Percentiles rank a stretch among this genome's conserved stretches.
Evolutionary conservation across 805 yeast genomes (phyloP).

Genomic region (Candida cerambycidarum): DNA sequence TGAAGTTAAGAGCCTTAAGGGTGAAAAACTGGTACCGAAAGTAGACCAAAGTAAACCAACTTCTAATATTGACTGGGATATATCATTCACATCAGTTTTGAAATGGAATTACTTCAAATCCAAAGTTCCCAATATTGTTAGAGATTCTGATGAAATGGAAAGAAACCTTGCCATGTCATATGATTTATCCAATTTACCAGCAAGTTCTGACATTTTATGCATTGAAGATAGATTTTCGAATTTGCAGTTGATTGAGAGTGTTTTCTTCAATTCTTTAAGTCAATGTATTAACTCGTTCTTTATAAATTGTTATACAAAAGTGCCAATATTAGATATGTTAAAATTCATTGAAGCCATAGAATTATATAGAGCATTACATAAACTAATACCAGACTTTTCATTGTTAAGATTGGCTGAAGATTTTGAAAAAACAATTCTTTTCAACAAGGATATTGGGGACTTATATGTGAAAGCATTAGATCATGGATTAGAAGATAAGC

Average conservation of each 20-base stretch:
- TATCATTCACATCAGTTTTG: constrained; percentile 30
- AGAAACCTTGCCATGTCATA: constrained; percentile 6
- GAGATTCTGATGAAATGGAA: constrained; percentile 10
- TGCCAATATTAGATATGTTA: constrained; percentile 31
- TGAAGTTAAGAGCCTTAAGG: constrained; percentile 22
- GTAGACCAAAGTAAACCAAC: neutral
- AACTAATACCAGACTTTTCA: constrained; percentile 20
- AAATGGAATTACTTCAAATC: constrained; percentile 27
- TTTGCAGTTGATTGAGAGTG: constrained; percentile 18
- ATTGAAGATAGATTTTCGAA: constrained; percentile 16
- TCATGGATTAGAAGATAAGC: constrained; percentile 17
- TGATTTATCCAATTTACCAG: neutral
- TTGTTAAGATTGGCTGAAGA: constrained; percentile 16
- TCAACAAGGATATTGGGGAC: constrained; percentile 7
- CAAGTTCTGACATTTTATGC: neutral
- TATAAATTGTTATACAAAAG: constrained; percentile 31
- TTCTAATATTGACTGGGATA: constrained; percentile 27
- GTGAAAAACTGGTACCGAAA: constrained; percentile 2
- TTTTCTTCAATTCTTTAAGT: constrained; percentile 15
- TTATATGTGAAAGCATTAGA: constrained; percentile 17
- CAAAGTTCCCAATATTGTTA: constrained; percentile 12
- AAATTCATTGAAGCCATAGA: constrained; percentile 31
- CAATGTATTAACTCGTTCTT: constrained; percentile 27
- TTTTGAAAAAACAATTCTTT: constrained; percentile 16
- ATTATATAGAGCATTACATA: constrained; percentile 21